Evolutionary conservation across 2,329 filamentous ascomycete genomes (phyloP), one percentile per base, ranked within the genome.

Genomic region (Aspergillus japonicus): DNA sequence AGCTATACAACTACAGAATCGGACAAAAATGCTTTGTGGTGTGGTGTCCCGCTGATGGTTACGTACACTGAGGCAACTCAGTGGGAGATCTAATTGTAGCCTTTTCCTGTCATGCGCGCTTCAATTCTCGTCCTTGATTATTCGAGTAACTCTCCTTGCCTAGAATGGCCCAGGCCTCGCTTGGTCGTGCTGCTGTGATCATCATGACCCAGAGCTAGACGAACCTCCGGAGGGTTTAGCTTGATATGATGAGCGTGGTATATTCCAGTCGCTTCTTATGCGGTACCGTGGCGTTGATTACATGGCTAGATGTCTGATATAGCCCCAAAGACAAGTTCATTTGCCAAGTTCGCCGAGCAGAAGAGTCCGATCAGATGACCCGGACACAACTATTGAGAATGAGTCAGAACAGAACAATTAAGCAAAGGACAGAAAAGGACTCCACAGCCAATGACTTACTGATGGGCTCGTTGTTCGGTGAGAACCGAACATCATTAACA

Each of bases 401-500:
- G 2, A 5, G 44, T 67, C 50, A 67, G 63, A 49, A 59, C 16
- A 24, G 7, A 29, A 29, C 26, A 29, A 8, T 29, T 7, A 29
- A 29, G 26, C 26, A 8, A 29, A 29, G 26, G 26, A 29, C 26
- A 29, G 26, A 29, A 29, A 29, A 29, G 8, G 7, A 10, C 26
- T 29, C 26, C 26, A 29, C 7, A 3, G 26, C 14, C 29, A 63
- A 39, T 21, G 44, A 87, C 91, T 87, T 84, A 96, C 93, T 85
- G 62, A 97, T 90, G 21, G 92, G 92, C 68, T 97, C 92, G 62
- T 89, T 86, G 44, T 85, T 85, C 4, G 94, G 92, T 52, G 91
- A 89, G 73, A 99, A 96, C 67, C 96, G 89, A 57, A 94, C 94
- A 74, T 94, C 92, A 73, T 98, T 99, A 54, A 98, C 95, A 0